Evolutionary conservation across 148 eudicot species (phyloP).

Genomic region (Vaccinium darrowii): DNA sequence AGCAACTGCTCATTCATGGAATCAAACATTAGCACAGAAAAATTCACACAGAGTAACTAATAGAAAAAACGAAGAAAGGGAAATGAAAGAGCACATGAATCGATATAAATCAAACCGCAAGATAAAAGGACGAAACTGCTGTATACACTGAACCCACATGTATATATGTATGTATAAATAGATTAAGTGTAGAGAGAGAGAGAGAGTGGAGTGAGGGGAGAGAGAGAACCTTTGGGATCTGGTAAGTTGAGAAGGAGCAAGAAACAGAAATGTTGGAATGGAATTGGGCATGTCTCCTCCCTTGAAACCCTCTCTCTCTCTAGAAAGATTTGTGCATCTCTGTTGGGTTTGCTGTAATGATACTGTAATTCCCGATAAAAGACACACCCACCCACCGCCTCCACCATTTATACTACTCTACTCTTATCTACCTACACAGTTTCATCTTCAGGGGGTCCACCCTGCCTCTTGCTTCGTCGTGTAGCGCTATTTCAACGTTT

Average conservation of each 20-base stretch:
- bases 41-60: neutral
- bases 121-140: neutral
- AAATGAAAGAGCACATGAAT: neutral
- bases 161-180: neutral
- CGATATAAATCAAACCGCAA: neutral
- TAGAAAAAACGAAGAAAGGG: neutral
- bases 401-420: neutral
- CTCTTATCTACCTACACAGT: no score
- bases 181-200: neutral
- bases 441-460: neutral
- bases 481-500: conserved; percentile 3
- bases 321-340: neutral
- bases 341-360: conserved; percentile 3
- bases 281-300: conserved; percentile 61
- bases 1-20: conserved; percentile 35
- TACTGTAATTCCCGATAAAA: neutral
- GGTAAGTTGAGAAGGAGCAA: conserved; percentile 46
- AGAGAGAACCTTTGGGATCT: conserved; percentile 42
- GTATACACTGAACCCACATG: neutral
- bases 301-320: conserved; percentile 29
- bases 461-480: neutral
- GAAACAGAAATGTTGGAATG: conserved; percentile 53
- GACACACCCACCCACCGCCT: conserved; percentile 6
- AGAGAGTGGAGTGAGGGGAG: neutral
- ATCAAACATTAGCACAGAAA: conserved; percentile 15